Evolutionary conservation across 2,329 filamentous ascomycete genomes (phyloP).

Genomic region (Trichoderma oligosporum): DNA sequence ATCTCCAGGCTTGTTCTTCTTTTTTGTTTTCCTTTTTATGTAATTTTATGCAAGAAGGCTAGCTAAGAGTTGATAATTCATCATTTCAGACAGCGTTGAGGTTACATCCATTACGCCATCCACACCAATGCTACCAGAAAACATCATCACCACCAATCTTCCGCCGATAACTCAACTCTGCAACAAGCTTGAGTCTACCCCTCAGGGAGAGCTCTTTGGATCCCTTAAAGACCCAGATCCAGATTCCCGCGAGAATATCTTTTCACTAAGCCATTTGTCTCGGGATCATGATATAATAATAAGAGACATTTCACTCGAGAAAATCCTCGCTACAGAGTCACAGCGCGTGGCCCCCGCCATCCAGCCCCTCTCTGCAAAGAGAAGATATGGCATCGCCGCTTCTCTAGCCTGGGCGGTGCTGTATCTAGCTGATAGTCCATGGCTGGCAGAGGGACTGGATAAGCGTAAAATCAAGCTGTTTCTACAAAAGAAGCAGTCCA

Average conservation of each 20-base stretch:
- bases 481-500: not conserved
- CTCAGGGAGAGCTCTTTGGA: conserved; percentile 1
- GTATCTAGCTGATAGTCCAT: conserved; percentile 8
- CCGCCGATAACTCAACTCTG: not conserved
- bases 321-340: not conserved
- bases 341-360: conserved; percentile 9
- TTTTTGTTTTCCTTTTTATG: too few relatives aligned
- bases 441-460: not conserved
- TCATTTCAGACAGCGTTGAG: not conserved
- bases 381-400: conserved; percentile 12
- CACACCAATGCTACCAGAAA: not conserved
- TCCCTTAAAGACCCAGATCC: not conserved
- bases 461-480: not conserved
- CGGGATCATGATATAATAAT: not conserved
- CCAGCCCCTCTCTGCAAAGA: conserved; percentile 14
- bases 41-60: too few relatives aligned
- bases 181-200: not conserved
- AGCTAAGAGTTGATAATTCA: not conserved
- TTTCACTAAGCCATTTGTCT: not conserved
- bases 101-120: conserved; percentile 1
- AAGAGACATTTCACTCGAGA: conserved; percentile 6
- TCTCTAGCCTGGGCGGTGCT: conserved; percentile 5
- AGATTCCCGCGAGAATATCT: not conserved
- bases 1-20: not conserved
- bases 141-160: not conserved